Evolutionary conservation across 2,329 filamentous ascomycete species (phyloP).

Genomic region (Cordyceps militaris): DNA sequence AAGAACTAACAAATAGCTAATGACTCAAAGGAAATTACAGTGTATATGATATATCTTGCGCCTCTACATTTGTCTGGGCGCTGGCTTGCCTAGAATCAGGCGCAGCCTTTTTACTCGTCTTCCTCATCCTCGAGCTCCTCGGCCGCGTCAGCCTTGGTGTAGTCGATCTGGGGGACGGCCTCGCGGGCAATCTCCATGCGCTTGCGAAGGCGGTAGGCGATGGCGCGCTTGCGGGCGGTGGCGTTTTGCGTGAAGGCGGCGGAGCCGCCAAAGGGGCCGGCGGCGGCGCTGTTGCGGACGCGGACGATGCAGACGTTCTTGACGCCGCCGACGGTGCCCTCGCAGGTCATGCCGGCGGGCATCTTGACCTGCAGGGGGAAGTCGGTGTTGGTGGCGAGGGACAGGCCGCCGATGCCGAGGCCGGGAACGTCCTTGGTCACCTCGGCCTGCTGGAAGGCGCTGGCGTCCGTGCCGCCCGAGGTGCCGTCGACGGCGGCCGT

Average conservation of each 20-base stretch:
- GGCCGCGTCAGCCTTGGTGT: neutral
- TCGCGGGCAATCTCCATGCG: conserved; percentile 26
- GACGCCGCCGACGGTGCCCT: conserved; percentile 50
- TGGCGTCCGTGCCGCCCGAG: conserved; percentile 53
- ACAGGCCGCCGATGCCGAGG: conserved; percentile 47
- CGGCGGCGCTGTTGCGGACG: conserved; percentile 53
- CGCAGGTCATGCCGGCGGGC: conserved; percentile 61
- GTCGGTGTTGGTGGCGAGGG: conserved; percentile 52
- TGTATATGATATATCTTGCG: neutral
- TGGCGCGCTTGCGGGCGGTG: conserved; percentile 5
- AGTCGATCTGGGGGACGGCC: conserved; percentile 11
- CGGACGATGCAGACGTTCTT: conserved; percentile 58
- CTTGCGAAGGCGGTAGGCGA: conserved; percentile 20
- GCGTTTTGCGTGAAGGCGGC: conserved; percentile 54
- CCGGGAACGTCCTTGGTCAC: conserved; percentile 58
- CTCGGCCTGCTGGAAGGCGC: conserved; percentile 52
- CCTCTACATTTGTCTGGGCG: neutral
- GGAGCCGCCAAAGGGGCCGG: conserved; percentile 61
- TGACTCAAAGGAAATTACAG: neutral
- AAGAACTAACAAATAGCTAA: neutral
- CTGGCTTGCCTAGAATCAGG: neutral
- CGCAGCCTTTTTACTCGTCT: neutral
- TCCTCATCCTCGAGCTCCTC: conserved; percentile 8
- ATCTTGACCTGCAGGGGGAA: conserved; percentile 60
- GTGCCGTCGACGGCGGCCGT: conserved; percentile 54